Conservation (phyloP, 768 basidiomycete genomes). For the Lyophyllum decastes region DNA sequence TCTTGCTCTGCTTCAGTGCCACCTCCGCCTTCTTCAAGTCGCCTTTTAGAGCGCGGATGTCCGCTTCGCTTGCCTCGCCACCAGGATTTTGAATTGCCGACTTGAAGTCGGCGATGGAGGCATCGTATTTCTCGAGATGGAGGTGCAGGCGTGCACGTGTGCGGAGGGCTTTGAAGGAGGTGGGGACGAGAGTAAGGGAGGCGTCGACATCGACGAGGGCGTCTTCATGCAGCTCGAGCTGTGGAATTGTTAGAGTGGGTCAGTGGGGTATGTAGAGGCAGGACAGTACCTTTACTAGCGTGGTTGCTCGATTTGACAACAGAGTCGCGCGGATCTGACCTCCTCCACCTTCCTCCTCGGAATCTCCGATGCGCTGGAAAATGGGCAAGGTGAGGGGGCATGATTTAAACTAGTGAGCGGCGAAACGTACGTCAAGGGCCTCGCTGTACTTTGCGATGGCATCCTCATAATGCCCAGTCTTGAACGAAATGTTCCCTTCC, state of each 20-base stretch:
- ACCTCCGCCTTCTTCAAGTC: constrained; percentile 85
- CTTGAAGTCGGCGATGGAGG: constrained; percentile 74
- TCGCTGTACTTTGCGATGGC: constrained; percentile 72
- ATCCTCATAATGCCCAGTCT: constrained; percentile 54
- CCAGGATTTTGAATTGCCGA: constrained; percentile 74
- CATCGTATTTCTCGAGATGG: constrained; percentile 73
- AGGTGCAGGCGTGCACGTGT: constrained; percentile 83
- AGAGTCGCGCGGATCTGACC: constrained; percentile 81
- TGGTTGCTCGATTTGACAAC: constrained; percentile 82
- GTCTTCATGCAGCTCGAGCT: constrained; percentile 67
- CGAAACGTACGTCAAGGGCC: constrained; percentile 59
- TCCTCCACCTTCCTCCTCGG: constrained; percentile 73
- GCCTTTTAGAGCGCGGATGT: constrained; percentile 57
- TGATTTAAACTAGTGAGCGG: neutral
- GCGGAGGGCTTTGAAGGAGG: constrained; percentile 83
- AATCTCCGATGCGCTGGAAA: constrained; percentile 63
- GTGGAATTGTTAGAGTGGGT: constrained; percentile 9
- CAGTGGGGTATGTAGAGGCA: neutral
- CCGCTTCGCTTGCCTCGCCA: constrained; percentile 61
- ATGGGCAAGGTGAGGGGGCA: neutral
- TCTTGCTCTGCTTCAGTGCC: constrained; percentile 83
- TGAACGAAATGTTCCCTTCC: constrained; percentile 81
- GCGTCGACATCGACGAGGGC: constrained; percentile 73
- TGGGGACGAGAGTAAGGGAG: constrained; percentile 61
- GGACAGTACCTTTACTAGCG: constrained; percentile 64